Evolutionary conservation across 345 rosid genomes (phyloP).

Genomic region (Citrus medica): DNA sequence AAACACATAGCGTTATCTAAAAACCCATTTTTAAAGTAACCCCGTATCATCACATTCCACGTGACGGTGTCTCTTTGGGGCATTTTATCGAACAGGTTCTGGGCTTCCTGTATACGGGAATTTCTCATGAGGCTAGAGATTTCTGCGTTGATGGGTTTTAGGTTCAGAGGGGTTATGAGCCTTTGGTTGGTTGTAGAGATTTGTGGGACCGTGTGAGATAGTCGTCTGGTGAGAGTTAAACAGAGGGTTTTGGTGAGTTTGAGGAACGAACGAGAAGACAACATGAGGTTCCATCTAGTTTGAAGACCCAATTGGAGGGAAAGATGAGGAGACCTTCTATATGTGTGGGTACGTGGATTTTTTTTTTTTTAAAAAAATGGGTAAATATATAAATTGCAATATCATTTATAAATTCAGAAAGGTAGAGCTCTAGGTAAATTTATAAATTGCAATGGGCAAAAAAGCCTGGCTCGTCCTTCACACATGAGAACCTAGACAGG

Average conservation of each 20-base stretch:
- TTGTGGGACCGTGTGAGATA: conserved; percentile 6
- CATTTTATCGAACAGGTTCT: conserved; percentile 40
- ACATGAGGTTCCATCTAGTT: conserved; percentile 13
- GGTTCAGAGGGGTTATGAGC: conserved; percentile 6
- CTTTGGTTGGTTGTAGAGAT: conserved; percentile 7
- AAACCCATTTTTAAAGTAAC: conserved; percentile 35
- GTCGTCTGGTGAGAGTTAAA: conserved; percentile 5
- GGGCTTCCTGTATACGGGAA: conserved; percentile 29
- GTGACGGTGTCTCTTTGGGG: conserved; percentile 30
- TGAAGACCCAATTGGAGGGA: background rate
- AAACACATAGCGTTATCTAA: conserved; percentile 22
- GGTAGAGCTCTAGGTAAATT: too few relatives aligned
- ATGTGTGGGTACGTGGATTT: too few relatives aligned
- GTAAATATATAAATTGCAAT: background rate
- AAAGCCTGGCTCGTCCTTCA: too few relatives aligned
- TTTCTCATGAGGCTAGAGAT: conserved; percentile 22
- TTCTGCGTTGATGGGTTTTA: conserved; percentile 29
- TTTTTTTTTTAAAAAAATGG: background rate
- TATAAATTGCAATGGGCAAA: too few relatives aligned
- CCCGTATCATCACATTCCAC: conserved; percentile 39
- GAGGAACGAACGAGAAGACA: conserved; percentile 4
- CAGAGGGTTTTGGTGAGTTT: conserved; percentile 1
- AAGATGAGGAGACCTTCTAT: background rate
- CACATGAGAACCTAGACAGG: too few relatives aligned
- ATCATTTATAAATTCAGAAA: too few relatives aligned